Conservation (phyloP, 192 early-diverging fungal species). For the Chytriomyces sp. region DNA sequence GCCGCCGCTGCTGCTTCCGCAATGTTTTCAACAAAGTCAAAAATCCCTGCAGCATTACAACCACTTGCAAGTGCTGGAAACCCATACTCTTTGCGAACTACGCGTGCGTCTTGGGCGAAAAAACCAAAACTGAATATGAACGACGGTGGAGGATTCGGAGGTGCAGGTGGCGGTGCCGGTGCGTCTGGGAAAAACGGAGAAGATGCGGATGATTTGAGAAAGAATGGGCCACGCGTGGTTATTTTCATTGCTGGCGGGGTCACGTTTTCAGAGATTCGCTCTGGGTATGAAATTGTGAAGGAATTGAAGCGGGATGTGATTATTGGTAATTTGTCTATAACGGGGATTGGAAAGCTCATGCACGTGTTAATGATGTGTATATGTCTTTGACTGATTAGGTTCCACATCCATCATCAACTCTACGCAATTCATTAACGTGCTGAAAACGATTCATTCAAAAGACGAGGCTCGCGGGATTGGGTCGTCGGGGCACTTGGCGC, state of each 20-base stretch:
- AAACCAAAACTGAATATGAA: slow-evolving; percentile 27
- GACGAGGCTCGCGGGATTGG: slow-evolving; percentile 31
- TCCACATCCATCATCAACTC: slow-evolving; percentile 78
- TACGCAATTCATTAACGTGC: slow-evolving; percentile 66
- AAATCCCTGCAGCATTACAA: slow-evolving; percentile 37
- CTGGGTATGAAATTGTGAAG: slow-evolving; percentile 69
- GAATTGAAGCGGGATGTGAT: slow-evolving; percentile 71
- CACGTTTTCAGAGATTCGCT: slow-evolving; percentile 77
- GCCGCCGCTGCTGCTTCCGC: too few relatives aligned
- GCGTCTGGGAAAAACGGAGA: background rate
- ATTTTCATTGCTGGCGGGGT: slow-evolving; percentile 84
- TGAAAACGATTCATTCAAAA: slow-evolving; percentile 66
- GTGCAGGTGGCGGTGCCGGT: background rate
- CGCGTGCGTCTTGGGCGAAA: slow-evolving; percentile 52
- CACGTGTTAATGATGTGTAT: background rate
- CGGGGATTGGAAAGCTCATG: background rate
- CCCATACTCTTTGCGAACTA: slow-evolving; percentile 58
- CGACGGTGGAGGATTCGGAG: background rate
- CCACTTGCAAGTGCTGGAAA: slow-evolving; percentile 37
- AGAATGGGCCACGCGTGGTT: slow-evolving; percentile 66
- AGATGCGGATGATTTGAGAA: slow-evolving; percentile 48
- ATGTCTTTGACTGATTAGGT: slow-evolving; percentile 45
- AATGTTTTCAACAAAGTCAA: slow-evolving; percentile 17
- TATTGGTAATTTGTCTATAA: slow-evolving; percentile 56
- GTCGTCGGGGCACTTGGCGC: background rate